A percentile compares a stretch with the other conserved stretches of the same genome.
Conservation (phyloP, 495 filamentous ascomycete genomes). For the Evernia prunastri region DNA sequence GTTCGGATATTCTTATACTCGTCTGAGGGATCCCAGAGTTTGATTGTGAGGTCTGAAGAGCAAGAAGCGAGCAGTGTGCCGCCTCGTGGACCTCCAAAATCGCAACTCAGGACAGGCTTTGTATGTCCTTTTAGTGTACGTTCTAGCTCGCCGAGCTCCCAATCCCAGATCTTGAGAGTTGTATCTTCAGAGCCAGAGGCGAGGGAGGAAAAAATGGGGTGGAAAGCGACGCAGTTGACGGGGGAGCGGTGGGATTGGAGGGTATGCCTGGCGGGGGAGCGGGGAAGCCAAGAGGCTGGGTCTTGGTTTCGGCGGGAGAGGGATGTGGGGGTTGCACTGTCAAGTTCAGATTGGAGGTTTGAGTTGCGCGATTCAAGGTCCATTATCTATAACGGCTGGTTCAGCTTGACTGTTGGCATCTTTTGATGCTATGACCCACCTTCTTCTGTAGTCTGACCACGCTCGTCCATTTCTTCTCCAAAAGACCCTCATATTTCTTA, state of each 20-base stretch:
- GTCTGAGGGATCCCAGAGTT: slow-evolving; percentile 90
- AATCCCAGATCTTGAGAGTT: slow-evolving; percentile 97
- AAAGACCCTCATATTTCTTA: slow-evolving; percentile 82
- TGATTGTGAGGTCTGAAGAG: slow-evolving; percentile 86
- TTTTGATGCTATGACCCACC: slow-evolving; percentile 39
- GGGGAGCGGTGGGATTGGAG: slow-evolving; percentile 77
- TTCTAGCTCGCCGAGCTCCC: slow-evolving; percentile 91
- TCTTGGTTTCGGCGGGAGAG: slow-evolving; percentile 74
- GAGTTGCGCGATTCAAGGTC: slow-evolving; percentile 72
- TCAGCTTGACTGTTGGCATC: slow-evolving; percentile 9
- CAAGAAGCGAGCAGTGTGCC: slow-evolving; percentile 85
- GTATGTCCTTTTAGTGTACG: slow-evolving; percentile 90
- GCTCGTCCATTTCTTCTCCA: slow-evolving; percentile 97
- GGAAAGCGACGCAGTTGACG: slow-evolving; percentile 87
- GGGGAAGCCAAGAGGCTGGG: slow-evolving; percentile 79
- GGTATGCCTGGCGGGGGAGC: slow-evolving; percentile 69
- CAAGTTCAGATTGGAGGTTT: slow-evolving; percentile 72
- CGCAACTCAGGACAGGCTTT: slow-evolving; percentile 80
- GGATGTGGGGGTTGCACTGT: slow-evolving; percentile 78
- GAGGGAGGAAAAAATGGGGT: slow-evolving; percentile 85
- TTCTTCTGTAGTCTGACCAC: slow-evolving; percentile 88
- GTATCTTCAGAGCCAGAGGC: slow-evolving; percentile 91
- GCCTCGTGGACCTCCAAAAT: slow-evolving; percentile 84
- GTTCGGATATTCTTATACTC: slow-evolving; percentile 96
- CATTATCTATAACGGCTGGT: slow-evolving; percentile 63